A percentile compares a stretch with the other conserved stretches of the same genome.
Evolutionary conservation across 257 asterid species (phyloP).

Genomic region (Haberlea rhodopensis): DNA sequence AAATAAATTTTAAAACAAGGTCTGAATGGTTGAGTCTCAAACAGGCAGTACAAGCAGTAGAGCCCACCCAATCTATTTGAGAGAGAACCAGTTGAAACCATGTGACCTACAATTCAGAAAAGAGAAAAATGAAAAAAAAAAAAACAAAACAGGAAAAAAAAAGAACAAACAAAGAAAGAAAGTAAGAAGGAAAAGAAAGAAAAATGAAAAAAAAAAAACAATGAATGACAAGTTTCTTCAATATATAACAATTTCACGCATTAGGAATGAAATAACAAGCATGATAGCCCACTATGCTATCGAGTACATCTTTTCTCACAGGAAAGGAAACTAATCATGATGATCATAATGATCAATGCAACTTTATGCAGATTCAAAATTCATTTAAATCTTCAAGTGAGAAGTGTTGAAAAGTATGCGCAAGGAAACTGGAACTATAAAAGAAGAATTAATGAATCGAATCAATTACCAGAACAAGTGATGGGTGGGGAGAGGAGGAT

Average conservation of each 20-base stretch:
- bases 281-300: conserved; percentile 1
- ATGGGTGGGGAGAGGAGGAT: not conserved
- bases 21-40: conserved; percentile 74
- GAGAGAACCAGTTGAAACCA: conserved; percentile 49
- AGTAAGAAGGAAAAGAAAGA: no score
- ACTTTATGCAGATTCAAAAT: not conserved
- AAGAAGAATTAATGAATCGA: not conserved
- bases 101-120: conserved; percentile 49
- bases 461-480: not conserved
- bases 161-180: not conserved
- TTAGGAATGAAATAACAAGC: not conserved
- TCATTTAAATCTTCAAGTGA: not conserved
- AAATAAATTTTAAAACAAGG: conserved; percentile 75
- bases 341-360: conserved; percentile 15
- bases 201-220: no score
- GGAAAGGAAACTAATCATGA: not conserved
- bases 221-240: conserved; percentile 1
- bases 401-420: not conserved
- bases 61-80: conserved; percentile 71
- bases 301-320: not conserved
- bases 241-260: conserved; percentile 15
- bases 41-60: conserved; percentile 74
- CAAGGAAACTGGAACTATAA: not conserved
- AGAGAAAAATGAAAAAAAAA: not conserved
- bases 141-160: conserved; percentile 2